Base-by-base conservation (phyloP, 192 early-diverging fungal genomes). In the Paraglomus brasilianum region DNA sequence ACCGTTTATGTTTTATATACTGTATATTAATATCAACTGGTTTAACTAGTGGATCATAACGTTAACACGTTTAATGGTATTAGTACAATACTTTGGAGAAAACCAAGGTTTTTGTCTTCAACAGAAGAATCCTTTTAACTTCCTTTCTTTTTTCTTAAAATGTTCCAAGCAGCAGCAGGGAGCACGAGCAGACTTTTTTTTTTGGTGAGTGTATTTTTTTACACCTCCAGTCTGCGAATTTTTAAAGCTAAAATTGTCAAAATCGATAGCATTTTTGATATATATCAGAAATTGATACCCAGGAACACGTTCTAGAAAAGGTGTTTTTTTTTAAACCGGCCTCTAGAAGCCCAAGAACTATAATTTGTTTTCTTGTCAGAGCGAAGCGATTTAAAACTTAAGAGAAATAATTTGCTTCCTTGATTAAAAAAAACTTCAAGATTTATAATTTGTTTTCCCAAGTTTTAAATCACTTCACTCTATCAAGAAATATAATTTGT, bases 231-330 rank as follows among this genome's bases (percentile, higher is more conserved):
- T 60, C 58, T 41, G 58, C 58, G n/a, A 60, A 36, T 60, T 60
- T 1, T 60, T 60, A 1, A 1, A 41, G 0, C 7, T 60, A 60
- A 60, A 60, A 60, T 60, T 21, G 7, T 1, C 40, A 60, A 60
- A 60, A 60, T 60, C 58, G 8, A 60, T 60, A 60, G 5, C 39
- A 60, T 42, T 60, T 60, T 60, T 60, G 36, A 60, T 60, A 60
- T 60, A 60, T 60, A 60, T 60, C 39, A 60, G 58, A 60, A 60
- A 60, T 60, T 36, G 39, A 60, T 60, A 60, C 58, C 41, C 39
- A 43, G 39, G 39, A 60, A 60, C 58, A 60, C 43, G 13, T 3
- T 57, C 55, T 57, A 57, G 17, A 57, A 57, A 57, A 38, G 55
- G 55, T 57, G 55, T 57, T 57, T 57, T 57, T 38, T 59, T 17